Base-by-base conservation (phyloP, 2,329 filamentous ascomycete genomes). In the Piedraia hortae region DNA sequence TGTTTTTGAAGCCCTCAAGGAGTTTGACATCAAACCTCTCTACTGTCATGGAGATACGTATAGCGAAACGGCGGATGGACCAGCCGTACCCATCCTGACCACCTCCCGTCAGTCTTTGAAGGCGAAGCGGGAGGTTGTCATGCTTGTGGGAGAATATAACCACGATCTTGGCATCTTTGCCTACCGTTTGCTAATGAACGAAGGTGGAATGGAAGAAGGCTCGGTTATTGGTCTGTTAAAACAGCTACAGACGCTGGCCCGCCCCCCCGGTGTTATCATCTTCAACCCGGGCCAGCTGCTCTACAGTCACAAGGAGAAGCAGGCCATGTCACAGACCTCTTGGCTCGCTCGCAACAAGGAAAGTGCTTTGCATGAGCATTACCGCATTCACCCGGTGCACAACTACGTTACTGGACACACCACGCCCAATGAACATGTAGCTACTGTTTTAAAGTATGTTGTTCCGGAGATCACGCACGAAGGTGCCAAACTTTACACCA, bases 101-200 rank as follows among this genome's bases (percentile, higher is more conserved):
- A 65, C 61, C 5, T 31, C 47, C 7, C 31, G 37, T 10, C 35
- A 44, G 4, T 51, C 65, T 27, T 42, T 85, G 3, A 34, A 43
- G 11, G 42, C 40, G 6, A 59, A 60, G 24, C 44, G 41, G 7
- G 59, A 61, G 21, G 47, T 89, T 9, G 50, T 88, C 11, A 45
- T 90, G 20, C 45, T 89, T 23, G 59, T 89, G 34, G 74, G 75
- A 25, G 69, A 85, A 33, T 49, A 59, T 1, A 41, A 41, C 3
- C 68, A 82, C 35, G 67, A 82, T 23, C 54, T 88, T 0, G 78
- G 74, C 0, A 46, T 82, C 15, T 56, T 80, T 30, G 65, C 75
- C 0, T 67, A 72, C 33, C 62, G 77, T 10, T 52, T 67, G 6
- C 44, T 68, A 17, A 58, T 62, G 26, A 58, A 62, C 0, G 46